Percentiles rank a stretch among this genome's conserved stretches.
phyloP scores from a whole-genome alignment of 768 basidiomycete species.

The Leccinum arenicola region DNA sequence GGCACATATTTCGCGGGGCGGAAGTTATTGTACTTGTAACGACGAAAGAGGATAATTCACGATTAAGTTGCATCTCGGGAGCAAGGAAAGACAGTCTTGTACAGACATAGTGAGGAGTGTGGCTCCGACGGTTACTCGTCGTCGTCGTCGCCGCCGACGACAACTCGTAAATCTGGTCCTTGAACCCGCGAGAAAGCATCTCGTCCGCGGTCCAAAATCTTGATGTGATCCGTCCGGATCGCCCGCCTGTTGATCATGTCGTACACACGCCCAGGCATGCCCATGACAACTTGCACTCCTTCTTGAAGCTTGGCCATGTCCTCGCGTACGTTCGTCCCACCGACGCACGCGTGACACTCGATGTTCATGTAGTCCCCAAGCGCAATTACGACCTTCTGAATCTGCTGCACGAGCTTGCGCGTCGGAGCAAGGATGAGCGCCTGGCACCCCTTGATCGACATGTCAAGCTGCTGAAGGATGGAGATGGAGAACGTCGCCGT shows the following conservation, averaged over 20 bases:
- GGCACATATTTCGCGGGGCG: constrained; percentile 29
- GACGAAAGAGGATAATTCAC: constrained; percentile 4
- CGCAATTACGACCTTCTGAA: constrained; percentile 94
- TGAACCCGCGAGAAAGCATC: constrained; percentile 98
- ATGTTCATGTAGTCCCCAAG: constrained; percentile 95
- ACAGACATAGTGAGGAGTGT: neutral
- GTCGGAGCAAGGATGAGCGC: constrained; percentile 98
- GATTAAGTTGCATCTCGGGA: constrained; percentile 18
- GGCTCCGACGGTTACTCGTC: constrained; percentile 34
- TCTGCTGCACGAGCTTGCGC: constrained; percentile 96
- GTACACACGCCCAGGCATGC: constrained; percentile 93
- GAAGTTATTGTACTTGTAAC: constrained; percentile 21
- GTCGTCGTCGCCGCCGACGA: constrained; percentile 41
- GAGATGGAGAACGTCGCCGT: constrained; percentile 99
- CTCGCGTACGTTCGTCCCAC: constrained; percentile 96
- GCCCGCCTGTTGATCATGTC: constrained; percentile 98
- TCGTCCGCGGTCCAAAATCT: constrained; percentile 94
- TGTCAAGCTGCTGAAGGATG: constrained; percentile 93
- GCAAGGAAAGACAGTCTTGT: constrained; percentile 15
- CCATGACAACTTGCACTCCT: constrained; percentile 86
- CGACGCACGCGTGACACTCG: constrained; percentile 95
- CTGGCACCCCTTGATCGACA: constrained; percentile 84
- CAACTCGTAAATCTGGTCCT: constrained; percentile 98
- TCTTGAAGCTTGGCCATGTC: constrained; percentile 97
- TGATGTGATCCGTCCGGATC: constrained; percentile 83